Evolutionary conservation across 306 rosid species (phyloP).

Genomic region (Prunus padus): DNA sequence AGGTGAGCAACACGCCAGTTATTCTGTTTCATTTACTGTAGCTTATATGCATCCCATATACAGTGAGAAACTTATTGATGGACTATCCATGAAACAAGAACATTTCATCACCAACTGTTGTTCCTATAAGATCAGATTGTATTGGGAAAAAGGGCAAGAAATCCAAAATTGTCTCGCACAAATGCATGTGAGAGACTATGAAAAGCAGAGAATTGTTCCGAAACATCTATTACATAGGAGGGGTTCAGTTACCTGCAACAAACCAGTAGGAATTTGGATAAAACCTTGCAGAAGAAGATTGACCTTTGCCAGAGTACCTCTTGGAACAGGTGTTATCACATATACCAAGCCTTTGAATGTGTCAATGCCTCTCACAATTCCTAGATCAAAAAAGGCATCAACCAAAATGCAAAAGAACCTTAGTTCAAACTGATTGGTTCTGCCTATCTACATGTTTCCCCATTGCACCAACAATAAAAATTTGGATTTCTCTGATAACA

Average conservation of each 20-base stretch:
- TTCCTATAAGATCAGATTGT: slow-evolving; percentile 19
- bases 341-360: slow-evolving; percentile 62
- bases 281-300: slow-evolving; percentile 75
- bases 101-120: background rate
- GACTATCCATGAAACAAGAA: slow-evolving; percentile 3
- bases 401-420: slow-evolving; percentile 12
- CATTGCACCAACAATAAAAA: slow-evolving; percentile 1
- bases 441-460: background rate
- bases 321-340: slow-evolving; percentile 86
- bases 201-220: slow-evolving; percentile 5
- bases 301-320: slow-evolving; percentile 67
- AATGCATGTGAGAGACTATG: slow-evolving; percentile 3
- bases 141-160: slow-evolving; percentile 17
- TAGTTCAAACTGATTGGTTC: background rate
- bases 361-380: slow-evolving; percentile 91
- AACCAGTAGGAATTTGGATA: slow-evolving; percentile 76
- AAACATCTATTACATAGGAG: slow-evolving; percentile 5
- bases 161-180: background rate
- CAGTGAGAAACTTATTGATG: background rate
- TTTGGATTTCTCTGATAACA: background rate
- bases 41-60: slow-evolving; percentile 4
- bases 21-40: background rate
- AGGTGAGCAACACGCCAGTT: background rate
- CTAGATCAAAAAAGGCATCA: slow-evolving; percentile 43
- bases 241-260: slow-evolving; percentile 63